phyloP scores from a whole-genome alignment of 768 basidiomycete species.

The Trametes elegans region DNA sequence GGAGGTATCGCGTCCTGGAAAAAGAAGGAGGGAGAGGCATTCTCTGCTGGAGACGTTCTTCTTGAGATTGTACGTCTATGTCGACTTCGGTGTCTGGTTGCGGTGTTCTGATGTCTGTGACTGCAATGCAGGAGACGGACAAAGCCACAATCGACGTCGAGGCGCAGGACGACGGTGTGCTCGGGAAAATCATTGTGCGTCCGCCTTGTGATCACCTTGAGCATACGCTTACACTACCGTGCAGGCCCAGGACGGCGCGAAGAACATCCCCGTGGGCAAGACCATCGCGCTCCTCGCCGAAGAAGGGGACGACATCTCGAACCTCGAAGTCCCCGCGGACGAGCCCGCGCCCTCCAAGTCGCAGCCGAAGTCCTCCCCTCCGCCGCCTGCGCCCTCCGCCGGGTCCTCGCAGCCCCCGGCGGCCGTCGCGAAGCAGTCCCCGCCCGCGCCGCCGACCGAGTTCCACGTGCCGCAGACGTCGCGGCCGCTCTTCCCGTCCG shows the following conservation, averaged over 20 bases:
- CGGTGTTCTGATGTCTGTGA: not conserved
- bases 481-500: conserved; percentile 86
- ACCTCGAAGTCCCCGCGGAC: conserved; percentile 62
- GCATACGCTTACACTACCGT: not conserved
- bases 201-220: not conserved
- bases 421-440: conserved; percentile 8
- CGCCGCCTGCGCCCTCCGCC: conserved; percentile 22
- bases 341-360: conserved; percentile 28
- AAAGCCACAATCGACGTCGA: conserved; percentile 98
- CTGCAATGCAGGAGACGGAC: conserved; percentile 72
- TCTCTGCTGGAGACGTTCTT: conserved; percentile 78
- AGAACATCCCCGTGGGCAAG: conserved; percentile 84
- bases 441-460: conserved; percentile 13
- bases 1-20: conserved; percentile 93
- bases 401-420: conserved; percentile 22
- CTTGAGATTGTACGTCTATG: conserved; percentile 74
- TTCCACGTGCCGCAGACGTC: conserved; percentile 46
- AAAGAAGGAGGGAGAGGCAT: conserved; percentile 79
- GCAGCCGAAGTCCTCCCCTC: conserved; percentile 24
- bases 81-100: not conserved
- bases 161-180: conserved; percentile 93
- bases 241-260: conserved; percentile 74
- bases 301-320: conserved; percentile 92
- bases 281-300: conserved; percentile 92
- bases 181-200: conserved; percentile 87